Percentiles rank a stretch among this genome's conserved stretches.
phyloP scores from a whole-genome alignment of 1,284 basidiomycete species.

The Veloboletus limbatus region DNA sequence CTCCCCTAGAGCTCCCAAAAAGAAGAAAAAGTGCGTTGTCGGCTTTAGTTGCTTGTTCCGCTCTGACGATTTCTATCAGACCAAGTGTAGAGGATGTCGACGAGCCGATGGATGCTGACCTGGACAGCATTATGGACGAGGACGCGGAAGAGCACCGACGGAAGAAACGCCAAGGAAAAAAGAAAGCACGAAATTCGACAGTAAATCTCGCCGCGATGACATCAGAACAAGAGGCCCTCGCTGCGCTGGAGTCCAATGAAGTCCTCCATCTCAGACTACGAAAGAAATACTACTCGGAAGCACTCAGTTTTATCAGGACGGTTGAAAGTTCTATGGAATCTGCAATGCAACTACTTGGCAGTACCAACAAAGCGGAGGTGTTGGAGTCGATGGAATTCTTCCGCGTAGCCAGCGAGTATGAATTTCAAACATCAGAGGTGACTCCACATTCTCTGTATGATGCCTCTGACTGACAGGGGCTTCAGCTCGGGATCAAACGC shows the following conservation, averaged over 20 bases:
- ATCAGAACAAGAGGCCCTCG: slow-evolving; percentile 67
- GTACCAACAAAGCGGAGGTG: slow-evolving; percentile 91
- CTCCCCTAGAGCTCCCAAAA: slow-evolving; percentile 33
- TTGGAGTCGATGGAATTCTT: slow-evolving; percentile 97
- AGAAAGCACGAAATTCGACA: slow-evolving; percentile 65
- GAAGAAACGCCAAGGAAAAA: slow-evolving; percentile 41
- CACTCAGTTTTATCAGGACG: slow-evolving; percentile 80
- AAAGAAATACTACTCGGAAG: slow-evolving; percentile 88
- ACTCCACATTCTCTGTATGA: slow-evolving; percentile 15
- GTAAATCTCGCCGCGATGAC: slow-evolving; percentile 62
- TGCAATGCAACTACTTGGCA: slow-evolving; percentile 79
- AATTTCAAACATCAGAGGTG: slow-evolving; percentile 76
- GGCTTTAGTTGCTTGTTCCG: neutral
- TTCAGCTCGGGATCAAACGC: slow-evolving; percentile 81
- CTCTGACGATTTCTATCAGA: slow-evolving; percentile 21
- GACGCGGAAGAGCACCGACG: slow-evolving; percentile 30
- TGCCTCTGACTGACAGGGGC: neutral
- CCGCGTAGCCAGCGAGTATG: slow-evolving; percentile 80
- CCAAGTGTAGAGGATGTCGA: slow-evolving; percentile 43
- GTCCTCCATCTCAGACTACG: slow-evolving; percentile 73
- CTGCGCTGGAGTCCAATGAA: slow-evolving; percentile 61
- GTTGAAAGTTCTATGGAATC: slow-evolving; percentile 79
- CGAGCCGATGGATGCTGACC: slow-evolving; percentile 40
- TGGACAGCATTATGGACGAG: slow-evolving; percentile 35
- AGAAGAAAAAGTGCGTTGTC: slow-evolving; percentile 22